Base-by-base conservation (phyloP, 179 eudicot genomes). In the Silene noctiflora region DNA sequence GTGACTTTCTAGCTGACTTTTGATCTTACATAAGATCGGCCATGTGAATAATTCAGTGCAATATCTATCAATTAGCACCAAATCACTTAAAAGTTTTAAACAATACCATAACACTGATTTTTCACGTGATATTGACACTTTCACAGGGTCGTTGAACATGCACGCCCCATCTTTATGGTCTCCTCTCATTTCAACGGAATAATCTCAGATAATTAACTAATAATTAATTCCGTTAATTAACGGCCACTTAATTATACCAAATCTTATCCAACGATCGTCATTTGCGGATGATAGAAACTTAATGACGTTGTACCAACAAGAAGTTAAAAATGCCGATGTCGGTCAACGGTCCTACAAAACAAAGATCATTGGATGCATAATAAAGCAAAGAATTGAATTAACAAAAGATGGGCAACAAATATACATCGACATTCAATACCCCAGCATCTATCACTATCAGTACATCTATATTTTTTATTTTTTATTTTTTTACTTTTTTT, bases 361-460 rank as follows among this genome's bases (percentile, higher is more conserved):
- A 35, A 68, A 22, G 4, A 17, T 16, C 4, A 17, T 68, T 68
- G 46, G 14, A 19, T 35, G 53, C 48, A 70, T 67, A 11, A 7
- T 14, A 56, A 72, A 29, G 8, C 22, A 72, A 55, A 65, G 2
- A 72, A 72, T 72, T 58, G 51, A 72, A 72, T 58, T 72, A 31
- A 14, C 22, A 58, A 58, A 72, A 56, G 65, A 29, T 55, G 17
- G 51, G 75, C 66, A 58, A n/a, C 75, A 72, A 72, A 72, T 56
- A 72, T 58, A 72, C 75, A 58, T 8, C 6, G 51, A 72, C 75
- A 72, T 72, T 58, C 75, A 72, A 29, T 72, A 56, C 20, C 51
- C 75, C 75, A 55, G 7, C 19, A 51, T 14, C n/a, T 51, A 51
- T 51, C 58, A 16, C 58, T 53, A 69, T 56, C 48, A 72, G 27